Base-by-base conservation (phyloP, 2,329 filamentous ascomycete species). In the Aureobasidium leucospermi region DNA sequence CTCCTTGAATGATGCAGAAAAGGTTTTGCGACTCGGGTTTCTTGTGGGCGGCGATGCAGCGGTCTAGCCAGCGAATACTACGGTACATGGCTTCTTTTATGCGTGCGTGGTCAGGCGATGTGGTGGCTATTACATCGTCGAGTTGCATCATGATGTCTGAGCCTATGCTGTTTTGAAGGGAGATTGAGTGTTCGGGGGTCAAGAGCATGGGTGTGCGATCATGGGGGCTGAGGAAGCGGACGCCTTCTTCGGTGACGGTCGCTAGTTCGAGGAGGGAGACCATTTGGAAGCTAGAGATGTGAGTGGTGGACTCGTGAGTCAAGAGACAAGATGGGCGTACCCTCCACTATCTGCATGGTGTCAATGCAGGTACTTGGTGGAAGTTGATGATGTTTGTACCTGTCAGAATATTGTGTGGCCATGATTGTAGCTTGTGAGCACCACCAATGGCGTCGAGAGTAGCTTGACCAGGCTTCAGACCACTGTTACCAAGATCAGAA, bases 111-210 rank as follows among this genome's bases (percentile, higher is more conserved):
- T 99, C 94, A 0, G 93, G 93, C 0, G 91, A 96, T 0, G 94
- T 99, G 0, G 94, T 97, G 32, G 91, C 93, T 55, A 99, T 88
- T 13, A 99, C 95, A 73, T 99, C 95, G 78, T 99, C 94, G 4
- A 99, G 85, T 75, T 99, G 95, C 95, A 99, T 99, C 65, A 97
- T 96, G 67, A 99, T 97, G 75, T 99, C 94, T 64, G 90, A 96
- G 64, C 94, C 94, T 68, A 99, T 99, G 58, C 88, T 93, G 74
- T 99, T 97, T 72, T 99, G 94, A 3, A 99, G 81, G 10, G 86
- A 87, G 67, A 99, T 96, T 0, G 94, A 97, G 76, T 97, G 93
- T 73, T 99, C 95, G 0, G 94, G 94, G 0, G 94, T 99, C 48
- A 99, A 85, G 10, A 99, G 85, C 94, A 99, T 97, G 7, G 93